A percentile compares a stretch with the other conserved stretches of the same genome.
Evolutionary conservation across 805 yeast genomes (phyloP).

Genomic region (Huiozyma naganishii): DNA sequence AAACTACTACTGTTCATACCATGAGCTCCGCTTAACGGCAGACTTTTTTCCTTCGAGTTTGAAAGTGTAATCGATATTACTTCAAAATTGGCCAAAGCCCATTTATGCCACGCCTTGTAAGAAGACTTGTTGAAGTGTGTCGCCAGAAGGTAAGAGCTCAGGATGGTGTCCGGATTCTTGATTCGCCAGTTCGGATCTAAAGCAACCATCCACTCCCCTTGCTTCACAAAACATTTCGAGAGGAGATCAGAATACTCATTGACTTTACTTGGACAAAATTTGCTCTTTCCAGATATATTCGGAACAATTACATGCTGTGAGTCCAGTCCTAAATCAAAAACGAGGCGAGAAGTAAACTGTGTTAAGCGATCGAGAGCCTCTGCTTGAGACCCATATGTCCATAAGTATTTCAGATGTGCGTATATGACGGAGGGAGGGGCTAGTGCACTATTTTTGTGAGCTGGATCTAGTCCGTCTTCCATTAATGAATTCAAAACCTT

Average conservation of each 20-base stretch:
- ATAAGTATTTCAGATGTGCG: slow-evolving; percentile 91
- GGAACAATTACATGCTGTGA: slow-evolving; percentile 82
- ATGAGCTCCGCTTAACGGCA: slow-evolving; percentile 6
- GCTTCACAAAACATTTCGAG: slow-evolving; percentile 91
- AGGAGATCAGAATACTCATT: slow-evolving; percentile 74
- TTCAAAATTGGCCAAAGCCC: slow-evolving; percentile 98
- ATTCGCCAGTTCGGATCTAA: slow-evolving; percentile 71
- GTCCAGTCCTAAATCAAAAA: slow-evolving; percentile 76
- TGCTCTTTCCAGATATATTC: slow-evolving; percentile 56
- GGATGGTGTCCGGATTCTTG: slow-evolving; percentile 66
- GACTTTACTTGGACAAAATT: slow-evolving; percentile 46
- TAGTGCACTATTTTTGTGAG: slow-evolving; percentile 43
- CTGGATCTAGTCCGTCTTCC: slow-evolving; percentile 57
- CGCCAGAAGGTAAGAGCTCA: slow-evolving; percentile 86
- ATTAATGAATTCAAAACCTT: slow-evolving; percentile 72
- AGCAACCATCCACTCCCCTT: slow-evolving; percentile 96
- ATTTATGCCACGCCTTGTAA: slow-evolving; percentile 99
- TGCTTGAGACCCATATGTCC: slow-evolving; percentile 85
- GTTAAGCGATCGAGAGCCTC: slow-evolving; percentile 81
- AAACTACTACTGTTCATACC: slow-evolving; percentile 16
- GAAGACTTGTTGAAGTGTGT: slow-evolving; percentile 88
- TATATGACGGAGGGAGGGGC: slow-evolving; percentile 97
- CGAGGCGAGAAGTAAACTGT: slow-evolving; percentile 85
- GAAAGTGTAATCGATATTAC: slow-evolving; percentile 59
- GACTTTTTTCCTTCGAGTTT: slow-evolving; percentile 9